Evolutionary conservation across 768 basidiomycete genomes (phyloP), one percentile per base, ranked within the genome.

Genomic region (Amanita inopinata): DNA sequence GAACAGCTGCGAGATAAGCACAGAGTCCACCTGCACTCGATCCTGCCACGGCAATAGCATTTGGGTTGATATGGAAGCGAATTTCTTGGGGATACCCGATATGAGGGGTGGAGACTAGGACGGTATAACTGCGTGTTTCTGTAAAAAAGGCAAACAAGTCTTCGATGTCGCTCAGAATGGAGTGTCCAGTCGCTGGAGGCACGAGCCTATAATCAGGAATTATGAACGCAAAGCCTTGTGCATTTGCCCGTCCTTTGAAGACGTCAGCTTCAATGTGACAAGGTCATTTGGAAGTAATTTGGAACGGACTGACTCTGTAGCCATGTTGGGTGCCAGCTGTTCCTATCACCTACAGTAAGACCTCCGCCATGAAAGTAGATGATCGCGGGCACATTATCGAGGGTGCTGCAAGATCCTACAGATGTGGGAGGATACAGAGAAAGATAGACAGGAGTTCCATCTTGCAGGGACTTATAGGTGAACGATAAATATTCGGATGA

Each of bases 241-340:
- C 56, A 19, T 61, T 58, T 5, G 70, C 58, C 10, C 77, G 70
- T 44, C 61, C 78, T 82, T n/a, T 49, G 44, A 32, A 25, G 32
- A n/a, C 33, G 22, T 7, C 19, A 40, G 19, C 19, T 33, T 20
- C n/a, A 30, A 45, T 33, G 28, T 22, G 33, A 45, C 32, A 40
- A 24, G n/a, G n/a, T n/a, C n/a, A n/a, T n/a, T 25, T 8, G 22
- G 8, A 18, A 18, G 12, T 20, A 17, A 20, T 45, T 35, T 23
- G 11, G 12, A 43, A 25, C 11, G 28, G 42, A 56, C 60, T 55
- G 42, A 81, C 81, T 65, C 36, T 69, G 56, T 18, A 83, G 58
- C 82, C 82, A 84, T n/a, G 40, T 47, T 2, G 81, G 80, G 54
- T 81, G 75, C 78, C 78, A 83, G 51, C 71, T 75, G 23, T 53